These are phyloP conservation scores for Penicillium herquei DNA, from an alignment of 495 filamentous ascomycete species.

Conservation along the genomic window DNA sequence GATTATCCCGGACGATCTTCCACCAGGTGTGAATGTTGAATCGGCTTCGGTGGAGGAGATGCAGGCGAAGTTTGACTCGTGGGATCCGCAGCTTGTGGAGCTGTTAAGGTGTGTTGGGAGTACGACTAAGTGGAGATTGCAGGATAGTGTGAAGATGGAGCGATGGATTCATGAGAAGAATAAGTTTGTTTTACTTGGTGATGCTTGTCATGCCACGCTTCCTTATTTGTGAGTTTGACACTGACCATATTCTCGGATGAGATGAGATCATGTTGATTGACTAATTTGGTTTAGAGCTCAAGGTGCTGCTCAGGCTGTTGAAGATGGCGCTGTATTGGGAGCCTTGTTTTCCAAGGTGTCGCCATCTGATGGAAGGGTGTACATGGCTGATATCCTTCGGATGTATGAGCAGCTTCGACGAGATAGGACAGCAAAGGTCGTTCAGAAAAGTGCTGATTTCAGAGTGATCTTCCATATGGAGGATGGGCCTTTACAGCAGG, in stretches of 20 bases:
- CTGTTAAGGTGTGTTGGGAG: not conserved
- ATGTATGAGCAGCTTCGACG: conserved; percentile 2
- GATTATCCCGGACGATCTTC: conserved; percentile 1
- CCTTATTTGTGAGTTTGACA: conserved; percentile 2
- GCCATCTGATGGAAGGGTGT: not conserved
- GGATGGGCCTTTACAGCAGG: conserved; percentile 1
- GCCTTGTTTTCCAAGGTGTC: not conserved
- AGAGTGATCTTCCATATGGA: conserved; percentile 2
- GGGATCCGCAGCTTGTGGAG: not conserved
- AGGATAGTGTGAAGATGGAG: conserved; percentile 3
- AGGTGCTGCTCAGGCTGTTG: not conserved
- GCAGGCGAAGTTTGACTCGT: not conserved
- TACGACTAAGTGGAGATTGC: not conserved
- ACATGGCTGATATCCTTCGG: not conserved
- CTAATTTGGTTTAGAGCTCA: not conserved
- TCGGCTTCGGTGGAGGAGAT: not conserved
- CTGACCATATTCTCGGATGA: too few species aligned
- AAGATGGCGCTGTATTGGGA: not conserved
- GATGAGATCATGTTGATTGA: too few species aligned
- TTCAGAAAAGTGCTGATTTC: conserved; percentile 7
- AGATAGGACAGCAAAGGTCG: not conserved
- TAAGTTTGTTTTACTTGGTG: conserved; percentile 2
- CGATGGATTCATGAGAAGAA: not conserved
- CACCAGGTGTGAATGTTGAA: not conserved
- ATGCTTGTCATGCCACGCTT: conserved; percentile 2